A percentile compares a stretch with the other conserved stretches of the same genome.
Conservation (phyloP, 2,329 filamentous ascomycete genomes). For the Hypoxylon sp. region DNA sequence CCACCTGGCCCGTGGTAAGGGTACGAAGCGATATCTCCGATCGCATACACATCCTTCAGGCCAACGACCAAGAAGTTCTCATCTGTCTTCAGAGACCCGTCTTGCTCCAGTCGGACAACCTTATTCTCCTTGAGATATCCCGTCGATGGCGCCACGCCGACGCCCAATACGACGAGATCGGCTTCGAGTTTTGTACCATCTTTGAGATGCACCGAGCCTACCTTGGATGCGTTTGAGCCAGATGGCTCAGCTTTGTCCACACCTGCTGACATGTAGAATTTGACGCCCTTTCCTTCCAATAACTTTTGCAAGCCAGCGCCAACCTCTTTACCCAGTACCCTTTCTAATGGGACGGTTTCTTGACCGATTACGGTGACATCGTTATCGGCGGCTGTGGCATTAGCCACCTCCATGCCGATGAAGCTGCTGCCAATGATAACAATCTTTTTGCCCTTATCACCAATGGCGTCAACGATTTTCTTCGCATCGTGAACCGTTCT, state of each 20-base stretch:
- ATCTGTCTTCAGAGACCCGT: conserved; percentile 88
- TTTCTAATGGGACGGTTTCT: conserved; percentile 86
- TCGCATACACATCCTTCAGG: conserved; percentile 86
- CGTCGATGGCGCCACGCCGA: conserved; percentile 89
- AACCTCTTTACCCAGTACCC: conserved; percentile 85
- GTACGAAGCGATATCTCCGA: conserved; percentile 95
- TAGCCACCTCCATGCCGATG: conserved; percentile 98
- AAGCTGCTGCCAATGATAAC: conserved; percentile 94
- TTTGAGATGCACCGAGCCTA: conserved; percentile 85
- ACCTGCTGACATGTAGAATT: conserved; percentile 84
- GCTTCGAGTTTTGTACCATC: conserved; percentile 87
- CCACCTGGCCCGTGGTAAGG: conserved; percentile 93
- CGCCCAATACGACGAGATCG: conserved; percentile 91
- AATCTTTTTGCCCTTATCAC: conserved; percentile 89
- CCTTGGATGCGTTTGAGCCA: conserved; percentile 73
- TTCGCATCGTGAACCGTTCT: conserved; percentile 82
- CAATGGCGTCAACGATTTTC: conserved; percentile 82
- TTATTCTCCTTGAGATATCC: conserved; percentile 82
- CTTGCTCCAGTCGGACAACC: conserved; percentile 77
- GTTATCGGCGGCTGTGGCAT: conserved; percentile 83
- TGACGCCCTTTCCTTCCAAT: conserved; percentile 88
- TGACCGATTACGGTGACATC: conserved; percentile 88
- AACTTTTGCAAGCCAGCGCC: conserved; percentile 83
- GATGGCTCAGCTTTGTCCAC: conserved; percentile 88
- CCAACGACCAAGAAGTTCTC: conserved; percentile 82